Conservation (phyloP, 2,329 filamentous ascomycete genomes). For the Ophiosphaerella narmari region DNA sequence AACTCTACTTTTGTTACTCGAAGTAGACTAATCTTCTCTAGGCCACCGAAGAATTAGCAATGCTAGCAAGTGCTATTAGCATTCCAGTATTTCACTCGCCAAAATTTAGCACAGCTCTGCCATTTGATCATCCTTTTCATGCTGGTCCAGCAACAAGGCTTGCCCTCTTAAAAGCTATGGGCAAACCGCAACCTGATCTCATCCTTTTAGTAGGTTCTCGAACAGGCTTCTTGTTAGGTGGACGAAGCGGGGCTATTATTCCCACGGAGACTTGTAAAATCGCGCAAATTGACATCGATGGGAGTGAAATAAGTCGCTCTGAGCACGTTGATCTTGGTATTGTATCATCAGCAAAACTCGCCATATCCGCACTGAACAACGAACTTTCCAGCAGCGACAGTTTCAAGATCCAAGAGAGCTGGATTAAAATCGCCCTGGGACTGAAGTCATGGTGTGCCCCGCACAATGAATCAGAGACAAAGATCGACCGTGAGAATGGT, state of each 20-base stretch:
- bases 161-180: conserved; percentile 31
- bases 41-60: conserved; percentile 36
- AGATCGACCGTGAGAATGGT: conserved; percentile 29
- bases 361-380: conserved; percentile 35
- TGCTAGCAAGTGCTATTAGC: conserved; percentile 41
- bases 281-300: conserved; percentile 52
- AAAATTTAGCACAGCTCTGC: conserved; percentile 39
- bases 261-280: conserved; percentile 45
- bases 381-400: conserved; percentile 11
- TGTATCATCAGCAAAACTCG: conserved; percentile 46
- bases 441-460: too few species aligned
- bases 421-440: too few species aligned
- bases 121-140: conserved; percentile 39
- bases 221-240: conserved; percentile 50
- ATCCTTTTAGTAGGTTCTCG: conserved; percentile 49
- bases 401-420: conserved; percentile 12
- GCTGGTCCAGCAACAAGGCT: conserved; percentile 44
- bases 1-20: not conserved
- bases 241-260: conserved; percentile 45
- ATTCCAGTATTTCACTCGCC: conserved; percentile 51
- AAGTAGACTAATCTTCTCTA: conserved; percentile 5
- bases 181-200: conserved; percentile 47
- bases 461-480: conserved; percentile 10
- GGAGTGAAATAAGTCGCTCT: conserved; percentile 50
- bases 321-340: conserved; percentile 49